Evolutionary conservation across 2,329 filamentous ascomycete genomes (phyloP), one percentile per base, ranked within the genome.

Genomic region (Pestalotiopsis sp.): DNA sequence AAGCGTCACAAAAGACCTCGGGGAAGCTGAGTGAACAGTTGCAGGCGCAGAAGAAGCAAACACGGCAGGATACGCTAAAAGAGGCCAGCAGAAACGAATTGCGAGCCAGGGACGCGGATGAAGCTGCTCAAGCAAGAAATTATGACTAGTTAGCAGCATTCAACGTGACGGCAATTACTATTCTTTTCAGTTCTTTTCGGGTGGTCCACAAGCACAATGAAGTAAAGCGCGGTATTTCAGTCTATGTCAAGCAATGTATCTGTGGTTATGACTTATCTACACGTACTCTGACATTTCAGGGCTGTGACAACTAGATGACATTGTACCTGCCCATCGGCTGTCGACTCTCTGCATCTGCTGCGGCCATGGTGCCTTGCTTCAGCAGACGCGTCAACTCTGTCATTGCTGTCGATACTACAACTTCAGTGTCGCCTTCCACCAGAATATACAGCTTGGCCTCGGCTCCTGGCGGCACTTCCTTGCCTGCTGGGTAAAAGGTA

Each of bases 391-490:
- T 95, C 71, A 99, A 85, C 81, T 98, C 94, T 72, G 90, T 89
- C 88, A 99, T 93, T 2, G 96, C 96, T 75, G 93, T 92, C 64
- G 92, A 93, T 35, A 99, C 96, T 39, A 94, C 91, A 65, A 97
- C 85, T 80, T 99, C 96, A 0, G 96, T 98, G 76, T 99, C 96
- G 56, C 96, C 96, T 78, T 99, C 96, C 67, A 99, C 97, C 69
- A 99, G 87, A 75, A 99, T 98, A 78, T 98, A 99, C 74, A 99
- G 83, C 84, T 98, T 98, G n/a, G 96, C 92, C 73, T 94, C 90
- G 66, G 91, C 92, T 44, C 88, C 90, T 0, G 91, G 79, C 7
- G 86, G 88, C 1, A 94, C 94, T 72, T 93, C 91, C 78, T 97
- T 97, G 71, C 94, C 94, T 1, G 89, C 76, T 1, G 91, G 80